A percentile compares a stretch with the other conserved stretches of the same genome.
phyloP scores from a whole-genome alignment of 2,329 filamentous ascomycete genomes.

The Dactylellina leptospora region DNA sequence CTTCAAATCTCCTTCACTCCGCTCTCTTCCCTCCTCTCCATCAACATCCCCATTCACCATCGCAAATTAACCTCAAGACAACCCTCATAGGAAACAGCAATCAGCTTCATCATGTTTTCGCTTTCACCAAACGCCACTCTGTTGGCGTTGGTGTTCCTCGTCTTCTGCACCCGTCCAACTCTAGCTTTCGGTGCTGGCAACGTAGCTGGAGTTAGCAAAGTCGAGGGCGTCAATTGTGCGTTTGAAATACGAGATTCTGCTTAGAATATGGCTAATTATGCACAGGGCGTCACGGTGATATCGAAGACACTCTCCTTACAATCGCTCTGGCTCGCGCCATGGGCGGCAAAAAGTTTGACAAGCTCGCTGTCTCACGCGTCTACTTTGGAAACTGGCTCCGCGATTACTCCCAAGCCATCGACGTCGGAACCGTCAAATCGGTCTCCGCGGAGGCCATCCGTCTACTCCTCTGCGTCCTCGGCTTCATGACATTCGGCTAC shows the following conservation, averaged over 20 bases:
- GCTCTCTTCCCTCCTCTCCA: background rate
- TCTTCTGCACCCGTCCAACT: conserved; percentile 73
- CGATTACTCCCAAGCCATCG: conserved; percentile 93
- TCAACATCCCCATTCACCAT: background rate
- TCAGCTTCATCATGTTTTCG: conserved; percentile 38
- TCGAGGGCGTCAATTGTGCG: conserved; percentile 84
- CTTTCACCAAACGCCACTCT: conserved; percentile 57
- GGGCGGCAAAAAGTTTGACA: conserved; percentile 81
- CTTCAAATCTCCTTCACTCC: background rate
- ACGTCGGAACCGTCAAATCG: conserved; percentile 89
- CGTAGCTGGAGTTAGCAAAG: conserved; percentile 79
- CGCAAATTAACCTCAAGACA: background rate
- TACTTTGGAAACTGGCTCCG: conserved; percentile 97
- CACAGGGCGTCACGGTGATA: conserved; percentile 80
- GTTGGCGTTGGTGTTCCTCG: conserved; percentile 69
- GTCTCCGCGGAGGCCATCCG: conserved; percentile 91
- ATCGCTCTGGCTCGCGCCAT: conserved; percentile 71
- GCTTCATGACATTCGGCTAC: conserved; percentile 87
- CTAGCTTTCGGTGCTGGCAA: conserved; percentile 88
- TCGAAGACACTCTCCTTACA: conserved; percentile 86
- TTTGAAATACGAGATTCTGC: conserved; percentile 48
- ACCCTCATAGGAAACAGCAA: too few relatives aligned
- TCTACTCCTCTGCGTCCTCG: conserved; percentile 85
- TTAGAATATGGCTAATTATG: background rate
- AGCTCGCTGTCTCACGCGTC: conserved; percentile 84